Base-by-base conservation (phyloP, 2,329 filamentous ascomycete species). In the Colletotrichum melonis region DNA sequence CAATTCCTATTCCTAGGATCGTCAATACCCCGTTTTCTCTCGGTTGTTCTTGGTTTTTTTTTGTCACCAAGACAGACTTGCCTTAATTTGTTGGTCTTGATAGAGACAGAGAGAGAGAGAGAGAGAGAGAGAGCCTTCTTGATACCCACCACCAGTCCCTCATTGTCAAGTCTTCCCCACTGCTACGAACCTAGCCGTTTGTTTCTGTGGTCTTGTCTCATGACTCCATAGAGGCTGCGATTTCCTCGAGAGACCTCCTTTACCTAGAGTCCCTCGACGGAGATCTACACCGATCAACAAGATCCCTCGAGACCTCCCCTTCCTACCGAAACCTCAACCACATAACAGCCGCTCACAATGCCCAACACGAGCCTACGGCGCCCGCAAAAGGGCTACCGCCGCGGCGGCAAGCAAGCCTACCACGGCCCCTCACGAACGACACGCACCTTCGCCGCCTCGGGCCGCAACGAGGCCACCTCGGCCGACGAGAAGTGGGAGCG, bases 401-500 rank as follows among this genome's bases (percentile, higher is more conserved):
- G 85, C 85, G 94, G 82, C 86, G 92, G 84, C 55, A 94, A 93
- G 81, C 84, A 87, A 65, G 90, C 91, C 74, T 93, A 92, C 82
- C 93, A 94, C 88, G 93, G 93, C 79, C 38, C 35, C 22, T 86
- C 85, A 74, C 88, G 89, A 75, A 86, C 89, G 78, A 87, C 91
- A 30, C 94, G 94, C 79, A 97, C 94, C 5, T 94, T 98, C 76
- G 92, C 96, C 70, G 91, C 94, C 42, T 92, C 93, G 8, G 91
- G 93, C 56, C 91, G 93, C 69, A 92, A 91, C 67, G 97, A 99
- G 86, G 92, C 90, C 65, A 98, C 95, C 1, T 97, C 95, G 8
- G 92, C 94, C 78, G 95, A 98, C 87, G 97, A 99, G 84, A 97
- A 95, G 83, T 91, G 94, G 84, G 95, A 99, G 84, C 92, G 95